Conservation (phyloP, 2,329 filamentous ascomycete species). For the Cladosporium sp. region DNA sequence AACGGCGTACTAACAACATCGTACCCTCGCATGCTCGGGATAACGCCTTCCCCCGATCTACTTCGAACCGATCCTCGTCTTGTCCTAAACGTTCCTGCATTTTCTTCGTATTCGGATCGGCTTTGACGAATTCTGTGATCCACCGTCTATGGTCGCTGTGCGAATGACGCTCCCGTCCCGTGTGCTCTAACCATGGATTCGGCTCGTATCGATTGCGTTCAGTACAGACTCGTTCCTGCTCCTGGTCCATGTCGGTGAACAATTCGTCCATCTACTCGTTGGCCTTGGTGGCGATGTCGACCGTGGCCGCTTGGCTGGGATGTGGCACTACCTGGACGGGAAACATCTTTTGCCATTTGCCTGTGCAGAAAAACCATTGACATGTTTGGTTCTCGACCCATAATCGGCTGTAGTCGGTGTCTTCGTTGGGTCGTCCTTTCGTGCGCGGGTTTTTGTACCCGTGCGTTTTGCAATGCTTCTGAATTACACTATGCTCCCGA, state of each 20-base stretch:
- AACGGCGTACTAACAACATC: constrained; percentile 7
- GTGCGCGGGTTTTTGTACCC: constrained; percentile 1
- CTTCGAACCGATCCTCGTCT: constrained; percentile 1
- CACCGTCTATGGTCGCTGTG: constrained; percentile 1
- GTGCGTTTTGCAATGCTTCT: constrained; percentile 9
- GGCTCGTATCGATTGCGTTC: constrained; percentile 14
- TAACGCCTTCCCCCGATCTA: constrained; percentile 2
- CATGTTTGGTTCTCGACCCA: constrained; percentile 17
- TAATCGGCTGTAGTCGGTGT: background rate
- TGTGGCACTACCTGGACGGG: constrained; percentile 7
- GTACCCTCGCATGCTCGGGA: constrained; percentile 5
- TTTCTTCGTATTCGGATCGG: constrained; percentile 10
- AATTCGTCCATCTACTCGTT: constrained; percentile 14
- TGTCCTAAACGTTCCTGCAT: constrained; percentile 1
- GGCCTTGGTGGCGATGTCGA: constrained; percentile 6
- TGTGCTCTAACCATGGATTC: constrained; percentile 18
- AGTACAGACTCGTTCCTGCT: constrained; percentile 6
- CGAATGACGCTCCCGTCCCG: constrained; percentile 12
- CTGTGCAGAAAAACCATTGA: constrained; percentile 6
- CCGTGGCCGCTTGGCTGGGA: constrained; percentile 4
- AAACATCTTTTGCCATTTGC: constrained; percentile 10
- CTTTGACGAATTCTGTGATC: constrained; percentile 14
- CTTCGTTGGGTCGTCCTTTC: constrained; percentile 9
- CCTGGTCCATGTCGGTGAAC: constrained; percentile 12
- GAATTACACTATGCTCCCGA: constrained; percentile 8